Evolutionary conservation across 2,329 filamentous ascomycete species (phyloP).

Genomic region (Mollisiaceae sp.): DNA sequence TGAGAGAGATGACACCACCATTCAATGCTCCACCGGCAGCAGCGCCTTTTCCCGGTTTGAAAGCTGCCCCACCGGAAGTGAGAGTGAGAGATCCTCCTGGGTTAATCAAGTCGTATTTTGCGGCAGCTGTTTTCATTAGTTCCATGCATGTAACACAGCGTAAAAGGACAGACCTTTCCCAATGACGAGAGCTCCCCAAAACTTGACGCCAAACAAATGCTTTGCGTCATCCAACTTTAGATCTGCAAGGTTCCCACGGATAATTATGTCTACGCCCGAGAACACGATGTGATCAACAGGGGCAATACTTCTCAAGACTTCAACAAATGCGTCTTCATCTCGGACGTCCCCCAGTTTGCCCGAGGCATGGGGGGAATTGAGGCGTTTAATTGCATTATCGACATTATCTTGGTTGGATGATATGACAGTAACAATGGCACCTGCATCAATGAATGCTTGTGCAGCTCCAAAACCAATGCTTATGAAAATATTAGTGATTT

Average conservation of each 20-base stretch:
- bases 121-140: constrained; percentile 34
- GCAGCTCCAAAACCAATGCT: constrained; percentile 49
- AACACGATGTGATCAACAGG: constrained; percentile 48
- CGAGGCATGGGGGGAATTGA: constrained; percentile 33
- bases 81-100: constrained; percentile 46
- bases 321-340: constrained; percentile 44
- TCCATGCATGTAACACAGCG: neutral
- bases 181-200: constrained; percentile 47
- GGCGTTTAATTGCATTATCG: constrained; percentile 41
- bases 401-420: constrained; percentile 44
- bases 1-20: constrained; percentile 45
- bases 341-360: constrained; percentile 45
- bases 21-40: constrained; percentile 43
- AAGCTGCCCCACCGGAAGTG: constrained; percentile 45
- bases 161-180: constrained; percentile 41
- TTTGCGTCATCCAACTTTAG: constrained; percentile 44
- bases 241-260: constrained; percentile 45
- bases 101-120: constrained; percentile 46
- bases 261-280: constrained; percentile 47
- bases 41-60: constrained; percentile 46
- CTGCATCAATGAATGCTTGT: constrained; percentile 44
- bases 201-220: constrained; percentile 48
- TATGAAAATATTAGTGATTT: too few relatives aligned
- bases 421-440: constrained; percentile 44
- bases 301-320: constrained; percentile 42